Evolutionary conservation across 2,329 filamentous ascomycete genomes (phyloP), one percentile per base, ranked within the genome.

Genomic region (Graphiopsis chlorocephala): DNA sequence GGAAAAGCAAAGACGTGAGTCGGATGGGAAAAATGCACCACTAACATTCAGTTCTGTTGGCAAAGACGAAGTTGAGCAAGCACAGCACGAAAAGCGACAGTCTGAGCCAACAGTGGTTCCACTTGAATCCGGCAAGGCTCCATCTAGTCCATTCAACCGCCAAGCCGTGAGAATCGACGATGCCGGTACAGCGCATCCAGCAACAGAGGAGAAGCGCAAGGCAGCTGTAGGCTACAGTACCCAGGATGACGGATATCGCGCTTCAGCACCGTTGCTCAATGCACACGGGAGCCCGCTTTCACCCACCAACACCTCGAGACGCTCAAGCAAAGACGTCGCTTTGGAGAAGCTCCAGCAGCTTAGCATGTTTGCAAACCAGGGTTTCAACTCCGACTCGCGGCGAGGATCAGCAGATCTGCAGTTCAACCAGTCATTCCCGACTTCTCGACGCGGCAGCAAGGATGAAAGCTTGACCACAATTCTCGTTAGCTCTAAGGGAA

Each of bases 1-100:
- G 58, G 89, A 90, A 69, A 86, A 88, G 73, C 80, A 82, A 80
- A 70, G 80, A 66, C 68, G 78, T 70, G 67, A 73, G 48, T 67
- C 69, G 6, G 63, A 62, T 26, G 68, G 71, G n/a, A 65, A 68
- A 23, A 66, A 65, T 17, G 68, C 64, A 26, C 69, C 70, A 81
- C 65, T 71, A 23, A 75, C 73, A 8, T 71, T 71, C 58, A 69
- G 68, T 26, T 74, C 73, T 4, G 72, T 75, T 23, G 70, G 70
- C 20, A 69, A 71, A 31, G 68, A 68, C 17, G 71, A 74, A 64
- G 68, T 75, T 12, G 71, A 74, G 50, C 72, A 74, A 67, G 72
- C 69, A n/a, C 70, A 74, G 53, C 69, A 74, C 65, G 72, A 69
- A 15, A 69, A 71, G 60, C 65, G 66, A 50, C 68, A 68, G 59